Evolutionary conservation across 192 early-diverging fungal genomes (phyloP).

Genomic region (Gonapodya prolifera): DNA sequence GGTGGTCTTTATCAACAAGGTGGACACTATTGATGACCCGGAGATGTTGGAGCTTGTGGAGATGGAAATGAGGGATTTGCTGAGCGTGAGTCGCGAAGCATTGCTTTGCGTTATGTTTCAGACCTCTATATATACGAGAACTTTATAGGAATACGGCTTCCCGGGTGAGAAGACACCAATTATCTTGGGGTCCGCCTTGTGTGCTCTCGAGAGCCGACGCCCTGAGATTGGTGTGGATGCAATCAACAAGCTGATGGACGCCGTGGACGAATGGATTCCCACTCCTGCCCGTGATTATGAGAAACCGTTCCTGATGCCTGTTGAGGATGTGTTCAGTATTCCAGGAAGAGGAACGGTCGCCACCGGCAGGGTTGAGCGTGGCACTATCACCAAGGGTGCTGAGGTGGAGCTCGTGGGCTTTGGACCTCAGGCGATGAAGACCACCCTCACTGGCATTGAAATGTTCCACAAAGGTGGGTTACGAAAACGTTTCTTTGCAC

Average conservation of each 20-base stretch:
- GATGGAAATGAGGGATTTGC: slow-evolving; percentile 2
- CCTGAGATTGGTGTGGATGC: slow-evolving; percentile 83
- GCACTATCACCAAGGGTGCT: slow-evolving; percentile 78
- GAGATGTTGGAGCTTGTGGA: slow-evolving; percentile 91
- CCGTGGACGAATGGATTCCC: slow-evolving; percentile 85
- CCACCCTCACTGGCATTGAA: slow-evolving; percentile 93
- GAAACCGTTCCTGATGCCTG: slow-evolving; percentile 98
- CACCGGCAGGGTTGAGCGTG: slow-evolving; percentile 91
- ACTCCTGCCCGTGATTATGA: slow-evolving; percentile 86
- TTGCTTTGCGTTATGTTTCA: background rate
- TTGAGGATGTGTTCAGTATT: slow-evolving; percentile 97
- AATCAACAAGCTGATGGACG: slow-evolving; percentile 81
- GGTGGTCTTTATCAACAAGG: slow-evolving; percentile 98
- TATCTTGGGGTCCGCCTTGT: slow-evolving; percentile 84
- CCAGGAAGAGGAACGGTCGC: slow-evolving; percentile 94
- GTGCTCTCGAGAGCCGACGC: slow-evolving; percentile 82
- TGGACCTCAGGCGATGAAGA: slow-evolving; percentile 67
- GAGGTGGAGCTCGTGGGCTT: slow-evolving; percentile 97
- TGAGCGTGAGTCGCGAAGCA: background rate
- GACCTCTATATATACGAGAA: background rate
- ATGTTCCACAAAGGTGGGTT: slow-evolving; percentile 89
- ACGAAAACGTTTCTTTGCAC: background rate
- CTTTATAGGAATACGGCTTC: slow-evolving; percentile 73
- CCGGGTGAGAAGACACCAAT: slow-evolving; percentile 85
- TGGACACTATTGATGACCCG: slow-evolving; percentile 87